Evolutionary conservation across 768 basidiomycete genomes (phyloP), one percentile per base, ranked within the genome.

Genomic region (Rhizopogon roseolus): DNA sequence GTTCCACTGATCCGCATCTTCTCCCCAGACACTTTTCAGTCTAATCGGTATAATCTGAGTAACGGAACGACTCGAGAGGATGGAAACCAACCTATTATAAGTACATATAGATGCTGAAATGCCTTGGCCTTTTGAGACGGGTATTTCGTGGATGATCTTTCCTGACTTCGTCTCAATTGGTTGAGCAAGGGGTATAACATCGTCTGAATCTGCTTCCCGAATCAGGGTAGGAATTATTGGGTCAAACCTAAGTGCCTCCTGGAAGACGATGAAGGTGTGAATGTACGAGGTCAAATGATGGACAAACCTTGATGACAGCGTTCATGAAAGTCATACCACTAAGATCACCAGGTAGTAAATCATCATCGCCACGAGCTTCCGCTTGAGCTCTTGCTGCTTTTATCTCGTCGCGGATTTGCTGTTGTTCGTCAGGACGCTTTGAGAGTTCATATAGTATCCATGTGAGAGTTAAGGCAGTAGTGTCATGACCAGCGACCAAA

Each of bases 241-340:
- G 48, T 73, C 68, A 10, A 68, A 55, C 6, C 72, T 66, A 38
- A 73, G 54, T 3, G 58, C 54, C 53, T 70, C 66, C 64, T 63
- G 41, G 11, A 54, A 19, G 13, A 19, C 8, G 7, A 38, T 9
- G n/a, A 16, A 29, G 48, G 6, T 29, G 32, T 28, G 13, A 46
- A 25, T 49, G 28, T 39, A 17, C 29, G 43, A 10, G 27, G 38
- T 22, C 9, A 17, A 2, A 19, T 6, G 14, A 28, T 14, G 9
- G 22, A 54, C 53, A 10, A 16, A 68, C 71, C 64, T 73, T 73
- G 49, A 73, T 58, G 1, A 58, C 59, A 7, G 73, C 71, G 37
- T 65, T 62, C n/a, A 62, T 52, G 44, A 63, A 64, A 8, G 61
- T 19, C 72, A 74, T 68, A 17, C 59, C 49, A 36, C 73, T 72